phyloP scores from a whole-genome alignment of 257 asterid species.

The Linaria vulgaris region DNA sequence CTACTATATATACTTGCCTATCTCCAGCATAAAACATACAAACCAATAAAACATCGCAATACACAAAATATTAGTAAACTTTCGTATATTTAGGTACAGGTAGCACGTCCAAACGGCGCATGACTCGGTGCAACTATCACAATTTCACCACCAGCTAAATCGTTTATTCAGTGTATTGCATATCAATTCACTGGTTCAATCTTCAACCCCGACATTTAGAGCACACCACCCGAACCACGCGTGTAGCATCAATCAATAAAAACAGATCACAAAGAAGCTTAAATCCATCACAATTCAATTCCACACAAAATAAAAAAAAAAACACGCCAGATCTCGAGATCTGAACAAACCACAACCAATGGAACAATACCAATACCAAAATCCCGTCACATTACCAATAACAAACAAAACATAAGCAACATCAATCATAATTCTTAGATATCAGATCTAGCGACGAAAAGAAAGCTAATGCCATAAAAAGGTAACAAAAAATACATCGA shows the following conservation, averaged over 20 bases:
- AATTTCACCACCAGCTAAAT: no score
- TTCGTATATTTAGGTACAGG: no score
- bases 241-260: background rate
- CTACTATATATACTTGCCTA: background rate
- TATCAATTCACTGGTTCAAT: no score
- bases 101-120: no score
- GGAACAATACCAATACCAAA: background rate
- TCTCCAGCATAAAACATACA: background rate
- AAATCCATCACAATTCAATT: background rate
- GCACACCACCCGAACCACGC: no score
- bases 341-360: constrained; percentile 22
- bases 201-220: background rate
- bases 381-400: background rate
- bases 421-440: background rate
- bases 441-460: constrained; percentile 23
- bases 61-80: background rate
- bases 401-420: background rate
- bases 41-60: constrained; percentile 1
- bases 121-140: no score
- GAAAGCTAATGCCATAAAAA: background rate
- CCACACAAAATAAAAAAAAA: background rate
- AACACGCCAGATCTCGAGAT: constrained; percentile 9
- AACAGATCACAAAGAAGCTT: no score
- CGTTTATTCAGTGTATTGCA: no score
- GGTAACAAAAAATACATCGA: no score